A percentile compares a stretch with the other conserved stretches of the same genome.
Conservation (phyloP, 2,329 filamentous ascomycete genomes). For the Neoascochyta sp. region DNA sequence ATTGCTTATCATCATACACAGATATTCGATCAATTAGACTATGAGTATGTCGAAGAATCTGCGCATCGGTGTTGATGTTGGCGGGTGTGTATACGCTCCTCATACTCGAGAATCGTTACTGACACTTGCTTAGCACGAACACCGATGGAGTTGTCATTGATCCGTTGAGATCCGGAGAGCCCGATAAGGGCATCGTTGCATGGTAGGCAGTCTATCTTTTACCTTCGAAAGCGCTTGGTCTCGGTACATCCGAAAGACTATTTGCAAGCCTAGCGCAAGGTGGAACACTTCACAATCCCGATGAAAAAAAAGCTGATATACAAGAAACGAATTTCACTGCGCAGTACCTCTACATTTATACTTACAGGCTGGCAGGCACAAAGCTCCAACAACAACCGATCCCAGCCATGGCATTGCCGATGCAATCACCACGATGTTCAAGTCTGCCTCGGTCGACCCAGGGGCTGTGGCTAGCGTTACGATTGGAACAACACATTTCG, state of each 20-base stretch:
- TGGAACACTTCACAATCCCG: no score
- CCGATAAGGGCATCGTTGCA: constrained; percentile 31
- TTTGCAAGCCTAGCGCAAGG: constrained; percentile 2
- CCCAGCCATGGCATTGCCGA: constrained; percentile 37
- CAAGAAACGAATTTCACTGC: neutral
- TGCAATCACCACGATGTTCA: constrained; percentile 38
- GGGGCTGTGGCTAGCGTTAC: constrained; percentile 44
- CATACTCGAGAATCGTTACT: no score
- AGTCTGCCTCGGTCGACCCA: constrained; percentile 27
- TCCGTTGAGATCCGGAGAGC: constrained; percentile 23
- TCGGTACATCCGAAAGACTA: neutral
- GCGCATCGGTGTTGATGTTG: constrained; percentile 46
- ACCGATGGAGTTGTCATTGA: constrained; percentile 39
- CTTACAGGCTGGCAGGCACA: constrained; percentile 26
- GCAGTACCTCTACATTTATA: neutral
- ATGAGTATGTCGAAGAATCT: constrained; percentile 22
- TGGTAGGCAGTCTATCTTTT: constrained; percentile 20
- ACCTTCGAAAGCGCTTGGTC: constrained; percentile 5
- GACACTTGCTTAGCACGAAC: constrained; percentile 30
- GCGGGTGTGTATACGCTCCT: constrained; percentile 31
- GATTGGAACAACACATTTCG: constrained; percentile 52
- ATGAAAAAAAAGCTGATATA: no score
- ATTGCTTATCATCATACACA: neutral
- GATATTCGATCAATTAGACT: neutral
- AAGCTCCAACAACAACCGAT: constrained; percentile 37